Evolutionary conservation across 768 basidiomycete genomes (phyloP).

Genomic region (Gymnopilus junonius): DNA sequence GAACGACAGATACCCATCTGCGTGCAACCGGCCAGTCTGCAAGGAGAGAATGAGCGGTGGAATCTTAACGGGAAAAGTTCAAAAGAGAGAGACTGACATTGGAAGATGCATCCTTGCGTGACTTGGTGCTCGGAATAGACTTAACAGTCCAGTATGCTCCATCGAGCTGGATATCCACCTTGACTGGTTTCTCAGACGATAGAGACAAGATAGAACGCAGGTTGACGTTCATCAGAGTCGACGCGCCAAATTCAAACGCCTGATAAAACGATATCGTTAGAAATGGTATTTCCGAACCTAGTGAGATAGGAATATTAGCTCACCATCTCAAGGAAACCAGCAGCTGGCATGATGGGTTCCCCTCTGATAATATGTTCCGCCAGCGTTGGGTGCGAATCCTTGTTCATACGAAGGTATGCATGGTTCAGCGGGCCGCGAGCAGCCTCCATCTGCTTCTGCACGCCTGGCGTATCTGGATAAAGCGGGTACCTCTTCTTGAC

Average conservation of each 20-base stretch:
- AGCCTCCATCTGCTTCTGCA: constrained; percentile 25
- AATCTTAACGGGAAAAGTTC: not conserved
- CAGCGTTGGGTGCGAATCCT: constrained; percentile 40
- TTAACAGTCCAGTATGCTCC: constrained; percentile 31
- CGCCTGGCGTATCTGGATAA: constrained; percentile 19
- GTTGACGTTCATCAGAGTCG: constrained; percentile 23
- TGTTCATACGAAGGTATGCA: constrained; percentile 37
- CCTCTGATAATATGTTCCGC: constrained; percentile 49
- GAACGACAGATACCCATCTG: constrained; percentile 24
- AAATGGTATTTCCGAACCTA: too few relatives aligned
- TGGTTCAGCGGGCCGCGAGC: constrained; percentile 41
- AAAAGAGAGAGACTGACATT: not conserved
- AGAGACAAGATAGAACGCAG: constrained; percentile 24
- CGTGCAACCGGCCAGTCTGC: constrained; percentile 21
- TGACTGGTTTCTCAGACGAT: constrained; percentile 20
- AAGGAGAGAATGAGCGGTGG: not conserved
- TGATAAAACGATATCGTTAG: constrained; percentile 15
- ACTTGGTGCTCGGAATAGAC: constrained; percentile 19
- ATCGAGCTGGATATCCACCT: constrained; percentile 18
- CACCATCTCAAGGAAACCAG: constrained; percentile 47
- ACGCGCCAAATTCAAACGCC: constrained; percentile 40
- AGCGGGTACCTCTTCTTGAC: constrained; percentile 18
- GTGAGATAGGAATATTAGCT: not conserved
- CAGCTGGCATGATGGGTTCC: constrained; percentile 50
- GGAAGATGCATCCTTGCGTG: not conserved